These are phyloP conservation scores for Ceratorhiza oryzae-sativae DNA, from an alignment of 1,284 basidiomycete species.

Conservation along the genomic window DNA sequence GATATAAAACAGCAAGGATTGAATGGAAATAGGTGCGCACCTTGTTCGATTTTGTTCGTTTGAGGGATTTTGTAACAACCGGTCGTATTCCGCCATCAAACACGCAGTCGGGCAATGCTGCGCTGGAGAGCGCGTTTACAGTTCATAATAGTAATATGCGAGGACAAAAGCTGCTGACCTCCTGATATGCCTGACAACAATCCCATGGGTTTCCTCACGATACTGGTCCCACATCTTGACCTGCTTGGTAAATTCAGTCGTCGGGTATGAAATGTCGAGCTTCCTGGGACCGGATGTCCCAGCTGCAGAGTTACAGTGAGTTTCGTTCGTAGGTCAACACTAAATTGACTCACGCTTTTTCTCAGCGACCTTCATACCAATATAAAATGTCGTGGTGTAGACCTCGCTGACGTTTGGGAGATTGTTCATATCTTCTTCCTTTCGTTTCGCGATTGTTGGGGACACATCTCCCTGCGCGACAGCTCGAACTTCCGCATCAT, in stretches of 20 bases:
- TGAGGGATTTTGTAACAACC: constrained; percentile 62
- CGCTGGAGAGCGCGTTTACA: constrained; percentile 53
- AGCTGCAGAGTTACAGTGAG: constrained; percentile 55
- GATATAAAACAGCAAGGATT: background rate
- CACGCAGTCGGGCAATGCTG: constrained; percentile 79
- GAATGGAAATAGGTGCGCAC: constrained; percentile 56
- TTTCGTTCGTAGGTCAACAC: background rate
- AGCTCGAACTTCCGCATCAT: constrained; percentile 85
- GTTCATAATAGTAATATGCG: background rate
- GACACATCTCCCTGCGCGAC: constrained; percentile 90
- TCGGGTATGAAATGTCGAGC: constrained; percentile 97
- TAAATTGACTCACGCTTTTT: constrained; percentile 70
- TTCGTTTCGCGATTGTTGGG: constrained; percentile 73
- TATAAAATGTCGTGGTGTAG: constrained; percentile 95
- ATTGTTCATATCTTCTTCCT: constrained; percentile 80
- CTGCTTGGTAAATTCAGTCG: constrained; percentile 92
- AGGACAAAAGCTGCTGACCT: constrained; percentile 63
- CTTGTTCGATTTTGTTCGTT: constrained; percentile 76
- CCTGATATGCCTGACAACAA: constrained; percentile 93
- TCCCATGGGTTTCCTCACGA: constrained; percentile 92
- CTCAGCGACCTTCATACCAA: constrained; percentile 92
- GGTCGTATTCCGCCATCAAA: constrained; percentile 83
- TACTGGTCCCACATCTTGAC: constrained; percentile 98
- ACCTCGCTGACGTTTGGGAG: constrained; percentile 81
- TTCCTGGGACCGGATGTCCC: constrained; percentile 75